Evolutionary conservation across 1,284 basidiomycete species (phyloP), one percentile per base, ranked within the genome.

Genomic region (Clitocybe nebularis): DNA sequence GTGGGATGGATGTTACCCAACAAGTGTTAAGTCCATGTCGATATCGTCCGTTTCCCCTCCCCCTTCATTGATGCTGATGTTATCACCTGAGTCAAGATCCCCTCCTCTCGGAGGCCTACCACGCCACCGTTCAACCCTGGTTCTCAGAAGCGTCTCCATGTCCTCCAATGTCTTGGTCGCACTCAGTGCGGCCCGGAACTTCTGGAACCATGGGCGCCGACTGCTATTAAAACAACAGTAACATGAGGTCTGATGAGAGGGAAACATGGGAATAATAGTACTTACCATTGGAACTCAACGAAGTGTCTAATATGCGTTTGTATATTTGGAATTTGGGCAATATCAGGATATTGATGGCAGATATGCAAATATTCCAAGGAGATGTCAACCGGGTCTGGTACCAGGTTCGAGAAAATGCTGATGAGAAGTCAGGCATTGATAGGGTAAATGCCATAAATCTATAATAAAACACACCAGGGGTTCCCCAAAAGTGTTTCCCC

Each of bases 401-500:
- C 43, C 13, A 54, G 48, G 29, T 67, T 66, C 35, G 68, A 60
- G 52, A 86, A 85, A 20, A 84, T 50, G 50, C 81, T 78, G 43
- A 2, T 41, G 44, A 26, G 39, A 35, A 13, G 48, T 36, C 13
- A n/a, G n/a, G 6, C 33, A 13, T 19, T n/a, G 17, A 6, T 48
- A 16, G 45, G 46, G 42, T n/a, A n/a, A n/a, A n/a, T n/a, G n/a
- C n/a, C n/a, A n/a, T n/a, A n/a, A n/a, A n/a, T n/a, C n/a, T n/a
- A n/a, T n/a, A n/a, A n/a, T n/a, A n/a, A n/a, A 35, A 51, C 72
- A 23, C 45, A 86, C 84, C 74, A 78, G 22, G 86, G 84, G 60
- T 87, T 84, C 19, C 72, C 77, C 5, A 88, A 62, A 24, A 89
- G 60, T 13, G 75, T 73, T 58, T 89, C 85, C 5, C 83, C 87